Base-by-base conservation (phyloP, 169 alveolate genomes). In the Plasmodium falciparum region DNA sequence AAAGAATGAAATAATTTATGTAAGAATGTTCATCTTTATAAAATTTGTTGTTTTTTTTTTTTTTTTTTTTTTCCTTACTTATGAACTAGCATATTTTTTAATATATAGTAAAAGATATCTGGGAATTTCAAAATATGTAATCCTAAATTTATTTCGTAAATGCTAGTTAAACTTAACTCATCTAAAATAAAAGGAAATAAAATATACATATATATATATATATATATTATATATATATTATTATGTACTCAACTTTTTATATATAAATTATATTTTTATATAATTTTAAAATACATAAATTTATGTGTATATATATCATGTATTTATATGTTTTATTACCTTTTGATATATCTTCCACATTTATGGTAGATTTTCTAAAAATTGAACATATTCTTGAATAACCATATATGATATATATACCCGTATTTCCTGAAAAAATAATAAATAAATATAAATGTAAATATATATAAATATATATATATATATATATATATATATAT, bases 331-430 rank as follows among this genome's bases (percentile, higher is more conserved):
- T 29, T 54, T n/a, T 29, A 54, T 9, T 6, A 76, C 89, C 89
- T 63, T 65, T 65, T 12, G 76, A 43, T 47, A 76, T 43, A 26
- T 65, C 78, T 24, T 69, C 90, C 20, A 91, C 90, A 70, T 93
- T 91, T 33, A 92, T 61, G 17, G 94, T 96, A 20, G 97, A 96
- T 93, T 97, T 98, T 89, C 98, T 93, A 83, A 97, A 95, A 63
- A 98, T 97, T 56, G 98, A 96, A 75, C 99, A 96, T 45, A 98
- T 96, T 86, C 99, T 93, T 73, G 99, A 99, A 93, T 97, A 98
- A 47, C 98, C 97, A 91, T 98, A 98, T 69, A 98, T 95, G 49
- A 98, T 93, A 90, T 98, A 98, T 26, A 98, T 97, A 20, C 99
- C 99, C 50, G 99, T 98, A 95, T 98, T 97, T 33, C 92, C 92